Percentiles rank a stretch among this genome's conserved stretches.
Conservation (phyloP, 371 early-diverging fungal species). For the Syncephalastrum racemosum region DNA sequence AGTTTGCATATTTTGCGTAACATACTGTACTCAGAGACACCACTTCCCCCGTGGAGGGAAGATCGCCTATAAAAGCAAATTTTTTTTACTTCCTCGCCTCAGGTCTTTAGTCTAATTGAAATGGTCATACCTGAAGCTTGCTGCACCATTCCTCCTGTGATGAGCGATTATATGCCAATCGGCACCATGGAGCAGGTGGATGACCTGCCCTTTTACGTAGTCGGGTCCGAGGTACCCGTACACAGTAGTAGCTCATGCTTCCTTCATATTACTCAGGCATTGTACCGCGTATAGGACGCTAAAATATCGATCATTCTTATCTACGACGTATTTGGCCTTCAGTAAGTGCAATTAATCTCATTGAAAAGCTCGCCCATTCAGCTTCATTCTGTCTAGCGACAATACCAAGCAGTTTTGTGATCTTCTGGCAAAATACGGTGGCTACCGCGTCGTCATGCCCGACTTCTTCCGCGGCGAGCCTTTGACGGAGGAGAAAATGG, state of each 20-base stretch:
- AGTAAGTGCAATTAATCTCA: constrained; percentile 9
- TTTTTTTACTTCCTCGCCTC: too few species aligned
- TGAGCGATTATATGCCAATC: constrained; percentile 51
- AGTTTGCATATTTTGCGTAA: too few species aligned
- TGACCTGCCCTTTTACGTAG: constrained; percentile 37
- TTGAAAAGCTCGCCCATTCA: not conserved
- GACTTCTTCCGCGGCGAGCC: constrained; percentile 61
- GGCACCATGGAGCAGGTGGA: constrained; percentile 44
- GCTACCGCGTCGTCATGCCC: constrained; percentile 65
- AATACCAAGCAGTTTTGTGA: constrained; percentile 67
- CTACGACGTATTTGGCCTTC: constrained; percentile 48
- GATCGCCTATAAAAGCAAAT: too few species aligned
- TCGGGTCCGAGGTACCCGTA: constrained; percentile 7
- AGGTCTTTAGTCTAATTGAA: not conserved
- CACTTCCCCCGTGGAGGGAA: too few species aligned
- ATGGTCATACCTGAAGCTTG: constrained; percentile 59
- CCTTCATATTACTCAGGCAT: not conserved
- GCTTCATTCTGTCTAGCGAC: constrained; percentile 6
- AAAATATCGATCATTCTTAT: constrained; percentile 38
- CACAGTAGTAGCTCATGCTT: not conserved
- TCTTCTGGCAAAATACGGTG: constrained; percentile 49
- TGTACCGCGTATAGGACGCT: constrained; percentile 14
- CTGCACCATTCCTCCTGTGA: constrained; percentile 64
- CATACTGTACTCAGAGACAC: too few species aligned
- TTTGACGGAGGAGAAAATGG: constrained; percentile 11